These are phyloP conservation scores for Colletotrichum paranaense DNA, from an alignment of 2,329 filamentous ascomycete genomes.

Conservation along the genomic window DNA sequence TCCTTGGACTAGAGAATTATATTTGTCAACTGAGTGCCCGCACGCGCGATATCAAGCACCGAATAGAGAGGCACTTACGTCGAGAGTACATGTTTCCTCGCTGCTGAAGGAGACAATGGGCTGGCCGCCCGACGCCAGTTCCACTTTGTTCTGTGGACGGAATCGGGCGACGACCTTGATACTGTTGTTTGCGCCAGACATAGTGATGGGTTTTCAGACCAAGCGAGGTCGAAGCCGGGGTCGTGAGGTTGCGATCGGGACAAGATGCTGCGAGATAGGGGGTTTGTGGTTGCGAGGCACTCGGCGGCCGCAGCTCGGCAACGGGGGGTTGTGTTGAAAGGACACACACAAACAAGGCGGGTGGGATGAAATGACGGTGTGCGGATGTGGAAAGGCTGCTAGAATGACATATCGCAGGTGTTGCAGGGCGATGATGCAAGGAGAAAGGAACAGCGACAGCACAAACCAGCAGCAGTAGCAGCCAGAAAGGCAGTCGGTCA, in stretches of 20 bases:
- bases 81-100: constrained; percentile 88
- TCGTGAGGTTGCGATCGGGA: constrained; percentile 30
- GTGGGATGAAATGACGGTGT: constrained; percentile 35
- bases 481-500: constrained; percentile 30
- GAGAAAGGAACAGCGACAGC: constrained; percentile 10
- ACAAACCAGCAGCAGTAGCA: constrained; percentile 33
- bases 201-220: constrained; percentile 49
- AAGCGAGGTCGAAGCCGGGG: constrained; percentile 24
- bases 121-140: constrained; percentile 89
- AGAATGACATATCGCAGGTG: constrained; percentile 36
- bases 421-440: constrained; percentile 23
- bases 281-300: constrained; percentile 29
- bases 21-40: constrained; percentile 12
- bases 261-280: constrained; percentile 8
- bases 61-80: constrained; percentile 67
- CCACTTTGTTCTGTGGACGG: constrained; percentile 94
- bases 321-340: constrained; percentile 27
- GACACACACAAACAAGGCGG: constrained; percentile 34
- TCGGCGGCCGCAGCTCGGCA: constrained; percentile 34
- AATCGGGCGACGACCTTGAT: constrained; percentile 97
- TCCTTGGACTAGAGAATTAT: constrained; percentile 75
- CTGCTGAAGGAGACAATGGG: constrained; percentile 91
- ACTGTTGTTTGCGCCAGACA: constrained; percentile 72
- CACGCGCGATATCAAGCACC: not conserved
- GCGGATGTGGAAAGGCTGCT: constrained; percentile 30